Base-by-base conservation (phyloP, 2,329 filamentous ascomycete genomes). In the Capronia americana region DNA sequence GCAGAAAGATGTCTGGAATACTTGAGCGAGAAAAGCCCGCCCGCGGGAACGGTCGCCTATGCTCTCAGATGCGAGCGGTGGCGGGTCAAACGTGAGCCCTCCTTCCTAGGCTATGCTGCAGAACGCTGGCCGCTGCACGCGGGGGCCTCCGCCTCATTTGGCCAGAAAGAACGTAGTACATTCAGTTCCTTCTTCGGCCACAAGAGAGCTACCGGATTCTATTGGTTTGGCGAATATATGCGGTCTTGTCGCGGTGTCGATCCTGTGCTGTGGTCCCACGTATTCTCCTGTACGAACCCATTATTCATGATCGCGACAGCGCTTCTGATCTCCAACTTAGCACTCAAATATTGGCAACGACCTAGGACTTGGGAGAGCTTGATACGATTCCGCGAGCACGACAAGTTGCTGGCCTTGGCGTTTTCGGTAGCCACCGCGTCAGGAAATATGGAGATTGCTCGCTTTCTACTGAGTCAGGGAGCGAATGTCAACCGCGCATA, bases 121-220 rank as follows among this genome's bases (percentile, higher is more conserved):
- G 3, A 6, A 10, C 6, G 23, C 23, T 59, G 56, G 56, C n/a
- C 12, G 10, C n/a, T 24, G 20, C 56, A 59, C 38, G 56, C 56
- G 7, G 20, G 34, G 12, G 41, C 32, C 5, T 59, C 56, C 2
- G 11, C 12, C 20, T 24, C n/a, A 1, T 59, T 59, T 30, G 10
- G 8, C 7, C 10, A 14, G 28, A 46, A 24, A 23, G 12, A 34
- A 30, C 4, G 4, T 38, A 6, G 11, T 11, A 34, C 10, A 4
- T 59, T 59, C 34, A 59, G 34, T 28, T n/a, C 4, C n/a, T 59
- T 59, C 57, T 59, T 59, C 11, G 20, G 20, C 23, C n/a, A 11
- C 12, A 3, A 41, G 34, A 12, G 4, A n/a, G 14, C n/a, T 41
- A 46, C 20, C 14, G 56, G 56, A 48, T 4, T n/a, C 3, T 26